Evolutionary conservation across 352 stramenopile genomes (phyloP), one percentile per base, ranked within the genome.

Genomic region (Globisporangium nunn): DNA sequence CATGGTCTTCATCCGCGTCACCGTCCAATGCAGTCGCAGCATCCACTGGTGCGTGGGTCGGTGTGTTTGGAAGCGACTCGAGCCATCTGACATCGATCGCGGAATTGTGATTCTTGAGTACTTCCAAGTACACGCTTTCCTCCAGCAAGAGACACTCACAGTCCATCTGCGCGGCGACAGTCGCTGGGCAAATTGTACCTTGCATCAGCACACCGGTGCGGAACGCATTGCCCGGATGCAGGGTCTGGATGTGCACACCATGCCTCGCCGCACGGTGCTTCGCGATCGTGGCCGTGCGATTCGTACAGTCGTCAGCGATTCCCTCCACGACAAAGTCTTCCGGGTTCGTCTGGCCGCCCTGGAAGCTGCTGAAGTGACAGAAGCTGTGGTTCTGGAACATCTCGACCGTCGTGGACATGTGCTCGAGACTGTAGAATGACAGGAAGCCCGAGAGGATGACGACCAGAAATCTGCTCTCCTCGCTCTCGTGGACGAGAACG

Each of bases 381-480:
- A 88, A 86, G 3, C 73, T 52, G 59, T 88, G 78, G 0, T 74
- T 63, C 30, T 77, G 70, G 28, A 88, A 81, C 78, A 88, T 86
- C 18, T 86, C 78, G 29, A 75, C 47, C 6, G 74, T 74, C n/a
- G 64, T 62, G 2, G 67, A 63, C 64, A 85, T 79, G 57, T 84
- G 63, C 29, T 88, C 75, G n/a, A 81, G 62, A 15, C 75, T 84
- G 56, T 85, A 88, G 11, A 88, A 72, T 7, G 71, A 74, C 17
- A 85, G 17, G 31, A 85, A 86, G 2, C 78, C 78, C 2, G 64
- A 68, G 8, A 85, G 56, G n/a, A 86, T n/a, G 0, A 76, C 56
- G 8, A 86, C 66, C 6, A 88, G 64, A 7, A 59, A 57, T 31
- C 54, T 58, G 2, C 65, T 62, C 11, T 50, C 39, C 6, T 80